phyloP scores from a whole-genome alignment of 2,329 filamentous ascomycete species.

The Neocatenulostroma microsporum region DNA sequence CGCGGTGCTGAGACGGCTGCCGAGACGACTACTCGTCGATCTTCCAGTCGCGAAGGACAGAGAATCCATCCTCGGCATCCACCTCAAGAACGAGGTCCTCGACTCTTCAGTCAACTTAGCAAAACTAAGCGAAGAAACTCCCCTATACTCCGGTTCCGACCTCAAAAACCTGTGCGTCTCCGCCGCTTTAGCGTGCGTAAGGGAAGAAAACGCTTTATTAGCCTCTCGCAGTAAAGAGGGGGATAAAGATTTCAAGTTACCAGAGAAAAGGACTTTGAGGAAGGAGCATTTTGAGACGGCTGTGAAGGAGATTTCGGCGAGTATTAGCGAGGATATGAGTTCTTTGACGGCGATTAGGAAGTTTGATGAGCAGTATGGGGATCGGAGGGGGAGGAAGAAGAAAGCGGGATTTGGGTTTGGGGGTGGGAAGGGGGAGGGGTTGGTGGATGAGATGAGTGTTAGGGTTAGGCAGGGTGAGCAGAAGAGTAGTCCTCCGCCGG shows the following conservation, averaged over 20 bases:
- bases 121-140: conserved; percentile 57
- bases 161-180: conserved; percentile 76
- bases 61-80: conserved; percentile 60
- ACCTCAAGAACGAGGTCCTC: conserved; percentile 60
- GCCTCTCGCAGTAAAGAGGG: conserved; percentile 16
- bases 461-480: conserved; percentile 19
- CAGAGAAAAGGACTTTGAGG: conserved; percentile 59
- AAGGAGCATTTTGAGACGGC: conserved; percentile 74
- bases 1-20: conserved; percentile 68
- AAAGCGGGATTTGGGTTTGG: conserved; percentile 30
- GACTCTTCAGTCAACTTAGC: conserved; percentile 54
- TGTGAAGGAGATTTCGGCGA: conserved; percentile 80
- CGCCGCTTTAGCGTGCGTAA: conserved; percentile 69
- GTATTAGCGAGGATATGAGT: conserved; percentile 88
- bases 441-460: conserved; percentile 25
- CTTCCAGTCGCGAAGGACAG: conserved; percentile 60
- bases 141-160: conserved; percentile 74
- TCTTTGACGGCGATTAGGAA: conserved; percentile 79
- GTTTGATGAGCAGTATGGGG: conserved; percentile 93
- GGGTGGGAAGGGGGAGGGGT: conserved; percentile 17
- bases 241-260: conserved; percentile 49
- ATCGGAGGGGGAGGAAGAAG: conserved; percentile 56
- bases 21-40: conserved; percentile 65
- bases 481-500: conserved; percentile 1
- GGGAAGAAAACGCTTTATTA: conserved; percentile 56